A percentile compares a stretch with the other conserved stretches of the same genome.
phyloP scores from a whole-genome alignment of 148 eudicot genomes.

The Fagopyrum esculentum region DNA sequence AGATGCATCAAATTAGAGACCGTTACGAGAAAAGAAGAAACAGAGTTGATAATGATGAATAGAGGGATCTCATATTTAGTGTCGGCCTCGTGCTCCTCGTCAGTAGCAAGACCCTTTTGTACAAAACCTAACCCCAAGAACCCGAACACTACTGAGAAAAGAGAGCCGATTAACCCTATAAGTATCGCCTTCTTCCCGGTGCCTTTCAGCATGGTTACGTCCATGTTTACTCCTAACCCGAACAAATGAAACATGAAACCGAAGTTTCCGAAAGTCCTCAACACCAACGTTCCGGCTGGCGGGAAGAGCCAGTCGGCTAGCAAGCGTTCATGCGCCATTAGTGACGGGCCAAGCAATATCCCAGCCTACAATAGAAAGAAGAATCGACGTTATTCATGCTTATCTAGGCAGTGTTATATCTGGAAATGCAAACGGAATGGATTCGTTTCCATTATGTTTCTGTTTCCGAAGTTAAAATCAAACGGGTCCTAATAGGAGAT shows the following conservation, averaged over 20 bases:
- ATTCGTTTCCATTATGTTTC: no score
- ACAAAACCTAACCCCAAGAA: neutral
- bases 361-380: constrained; percentile 8
- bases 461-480: no score
- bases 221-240: constrained; percentile 11
- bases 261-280: constrained; percentile 8
- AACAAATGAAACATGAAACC: constrained; percentile 16
- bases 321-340: neutral
- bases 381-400: neutral
- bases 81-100: neutral
- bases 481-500: neutral
- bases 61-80: neutral
- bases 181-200: constrained; percentile 10
- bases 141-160: neutral
- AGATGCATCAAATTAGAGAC: neutral
- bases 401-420: no score
- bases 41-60: constrained; percentile 10
- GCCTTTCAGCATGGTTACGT: constrained; percentile 1
- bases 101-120: neutral
- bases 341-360: constrained; percentile 12
- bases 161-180: neutral
- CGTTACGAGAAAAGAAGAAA: constrained; percentile 4
- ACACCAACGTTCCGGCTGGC: constrained; percentile 5
- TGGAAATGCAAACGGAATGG: no score
- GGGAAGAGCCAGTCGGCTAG: constrained; percentile 6